Evolutionary conservation across 2,329 filamentous ascomycete species (phyloP), one percentile per base, ranked within the genome.

Genomic region (Paraconiothyrium sp.): DNA sequence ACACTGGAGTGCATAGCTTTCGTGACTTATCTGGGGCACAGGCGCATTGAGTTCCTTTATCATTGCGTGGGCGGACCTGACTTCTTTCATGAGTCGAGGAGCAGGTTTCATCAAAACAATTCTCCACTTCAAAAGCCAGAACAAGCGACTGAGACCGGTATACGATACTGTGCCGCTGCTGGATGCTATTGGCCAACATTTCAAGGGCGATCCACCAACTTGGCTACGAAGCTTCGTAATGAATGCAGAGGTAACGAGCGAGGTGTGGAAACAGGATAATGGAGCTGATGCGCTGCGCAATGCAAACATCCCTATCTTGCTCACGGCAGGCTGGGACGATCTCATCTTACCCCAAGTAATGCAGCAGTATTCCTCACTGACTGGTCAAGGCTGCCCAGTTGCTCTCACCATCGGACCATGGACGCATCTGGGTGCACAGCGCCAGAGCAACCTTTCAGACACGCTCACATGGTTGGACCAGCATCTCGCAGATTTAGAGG

Each of bases 281-380:
- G 32, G 34, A 34, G 35, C 35, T 5, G 30, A 60, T 6, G 65
- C 67, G 4, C 43, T 69, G 9, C 56, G 59, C 37, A 57, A 51
- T 4, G 55, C 57, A 10, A 54, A 67, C 20, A 61, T 66, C n/a
- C 67, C 67, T 1, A 62, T 67, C 1, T 30, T 69, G 10, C 55
- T 69, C 5, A 32, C 59, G 11, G 52, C 43, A 7, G 63, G 67
- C 24, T 69, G 65, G 63, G 60, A 65, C 27, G 67, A 67, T 37
- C 10, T 65, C 22, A 66, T 69, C 22, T 11, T 51, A 3, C 30
- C 44, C 10, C 63, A 69, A 24, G 60, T 61, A 24, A 64, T 69
- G 41, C 59, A 66, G 49, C 67, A 69, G 52, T 69, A 67, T 39
- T 9, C 47, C 1, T 46, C 60, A 1, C 60, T 67, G 10, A 58